Percentiles rank a stretch among this genome's conserved stretches.
Evolutionary conservation across 805 yeast genomes (phyloP).

Genomic region (Brettanomyces anomalus): DNA sequence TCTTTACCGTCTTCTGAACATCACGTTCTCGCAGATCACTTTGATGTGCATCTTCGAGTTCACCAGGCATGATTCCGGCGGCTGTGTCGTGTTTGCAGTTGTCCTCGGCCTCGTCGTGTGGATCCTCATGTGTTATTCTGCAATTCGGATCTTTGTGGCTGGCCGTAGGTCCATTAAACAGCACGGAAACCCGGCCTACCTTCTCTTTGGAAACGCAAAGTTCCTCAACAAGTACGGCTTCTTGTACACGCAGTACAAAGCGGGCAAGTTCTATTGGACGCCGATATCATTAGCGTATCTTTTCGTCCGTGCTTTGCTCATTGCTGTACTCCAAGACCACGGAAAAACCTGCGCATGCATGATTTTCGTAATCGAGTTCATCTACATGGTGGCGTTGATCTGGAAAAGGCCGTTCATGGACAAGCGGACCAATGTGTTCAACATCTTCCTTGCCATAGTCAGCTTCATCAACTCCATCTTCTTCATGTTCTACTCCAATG

Average conservation of each 20-base stretch:
- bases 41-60: conserved; percentile 86
- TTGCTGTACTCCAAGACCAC: conserved; percentile 72
- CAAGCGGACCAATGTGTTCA: conserved; percentile 88
- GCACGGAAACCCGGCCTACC: conserved; percentile 86
- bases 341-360: conserved; percentile 80
- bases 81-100: conserved; percentile 71
- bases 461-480: conserved; percentile 76
- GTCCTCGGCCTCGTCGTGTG: conserved; percentile 52
- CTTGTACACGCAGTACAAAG: conserved; percentile 83
- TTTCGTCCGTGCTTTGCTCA: conserved; percentile 67
- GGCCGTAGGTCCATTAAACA: conserved; percentile 65
- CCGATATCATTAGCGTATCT: conserved; percentile 55
- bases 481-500: conserved; percentile 80
- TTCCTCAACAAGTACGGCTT: conserved; percentile 86
- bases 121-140: conserved; percentile 61
- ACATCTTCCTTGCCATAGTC: conserved; percentile 75
- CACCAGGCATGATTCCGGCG: conserved; percentile 74
- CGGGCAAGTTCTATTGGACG: conserved; percentile 80
- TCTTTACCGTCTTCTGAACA: conserved; percentile 68
- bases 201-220: conserved; percentile 74
- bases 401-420: conserved; percentile 87
- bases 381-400: conserved; percentile 57
- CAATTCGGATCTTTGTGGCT: conserved; percentile 58
- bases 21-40: conserved; percentile 83
- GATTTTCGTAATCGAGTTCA: conserved; percentile 66